phyloP scores from a whole-genome alignment of 108 stramenopile species.

The Fistulifera solaris region DNA sequence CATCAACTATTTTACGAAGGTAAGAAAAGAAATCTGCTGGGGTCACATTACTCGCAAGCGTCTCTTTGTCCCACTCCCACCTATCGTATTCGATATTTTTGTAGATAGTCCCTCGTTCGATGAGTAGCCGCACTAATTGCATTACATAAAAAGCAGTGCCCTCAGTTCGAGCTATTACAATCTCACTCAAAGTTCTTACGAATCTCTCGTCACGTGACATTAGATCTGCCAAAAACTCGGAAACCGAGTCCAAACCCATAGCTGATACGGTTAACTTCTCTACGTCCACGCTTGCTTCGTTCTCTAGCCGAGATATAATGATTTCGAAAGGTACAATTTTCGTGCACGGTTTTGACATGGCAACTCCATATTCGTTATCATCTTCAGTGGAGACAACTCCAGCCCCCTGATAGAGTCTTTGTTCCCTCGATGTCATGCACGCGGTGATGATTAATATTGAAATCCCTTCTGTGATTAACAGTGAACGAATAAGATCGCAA shows the following conservation, averaged over 20 bases:
- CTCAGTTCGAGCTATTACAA: neutral
- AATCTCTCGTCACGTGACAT: neutral
- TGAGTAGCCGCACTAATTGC: slow-evolving; percentile 6
- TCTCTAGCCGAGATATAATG: neutral
- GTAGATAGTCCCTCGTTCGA: slow-evolving; percentile 1
- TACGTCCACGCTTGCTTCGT: neutral
- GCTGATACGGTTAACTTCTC: neutral
- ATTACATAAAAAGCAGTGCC: slow-evolving; percentile 1
- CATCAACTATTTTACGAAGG: neutral
- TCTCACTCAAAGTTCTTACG: neutral
- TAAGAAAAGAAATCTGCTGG: neutral
- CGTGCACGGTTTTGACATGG: neutral
- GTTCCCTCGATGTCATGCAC: neutral
- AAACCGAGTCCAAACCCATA: neutral
- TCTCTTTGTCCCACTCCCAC: neutral
- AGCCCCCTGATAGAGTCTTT: neutral
- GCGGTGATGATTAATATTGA: neutral
- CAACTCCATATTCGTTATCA: neutral
- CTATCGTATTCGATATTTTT: too few relatives aligned
- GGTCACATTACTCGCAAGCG: neutral
- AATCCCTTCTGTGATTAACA: neutral
- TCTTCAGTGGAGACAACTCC: neutral
- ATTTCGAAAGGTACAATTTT: neutral
- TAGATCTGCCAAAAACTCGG: slow-evolving; percentile 1
- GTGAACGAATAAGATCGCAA: slow-evolving; percentile 1